These are phyloP conservation scores for Kockiozyma suomiensis DNA, from an alignment of 805 yeast species.

Conservation along the genomic window DNA sequence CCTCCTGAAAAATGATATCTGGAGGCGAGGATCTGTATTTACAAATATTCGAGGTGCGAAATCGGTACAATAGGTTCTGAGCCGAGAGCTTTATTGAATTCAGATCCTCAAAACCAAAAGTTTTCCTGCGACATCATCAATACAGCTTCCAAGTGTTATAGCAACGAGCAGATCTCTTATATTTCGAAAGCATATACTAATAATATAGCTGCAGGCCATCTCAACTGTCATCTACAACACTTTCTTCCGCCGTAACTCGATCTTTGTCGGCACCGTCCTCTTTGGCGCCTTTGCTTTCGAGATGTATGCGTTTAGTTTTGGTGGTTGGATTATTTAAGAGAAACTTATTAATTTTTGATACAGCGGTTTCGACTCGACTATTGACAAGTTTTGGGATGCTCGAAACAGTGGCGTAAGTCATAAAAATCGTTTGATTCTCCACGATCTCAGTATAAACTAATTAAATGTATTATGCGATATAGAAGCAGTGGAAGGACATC, in stretches of 20 bases:
- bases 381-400: conserved; percentile 44
- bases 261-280: conserved; percentile 73
- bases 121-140: too few relatives aligned
- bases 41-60: too few relatives aligned
- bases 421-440: neutral
- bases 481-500: conserved; percentile 36
- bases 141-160: too few relatives aligned
- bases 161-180: too few relatives aligned
- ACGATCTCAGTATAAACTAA: neutral
- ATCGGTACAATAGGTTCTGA: too few relatives aligned
- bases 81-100: too few relatives aligned
- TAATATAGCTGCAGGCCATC: conserved; percentile 16
- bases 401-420: conserved; percentile 45
- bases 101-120: too few relatives aligned
- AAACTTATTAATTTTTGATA: too few relatives aligned
- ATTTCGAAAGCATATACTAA: too few relatives aligned
- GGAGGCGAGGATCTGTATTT: too few relatives aligned
- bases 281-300: conserved; percentile 81
- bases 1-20: too few relatives aligned
- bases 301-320: conserved; percentile 39
- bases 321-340: too few relatives aligned
- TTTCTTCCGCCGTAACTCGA: conserved; percentile 78
- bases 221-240: conserved; percentile 55
- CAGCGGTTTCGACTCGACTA: conserved; percentile 42
- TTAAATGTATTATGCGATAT: neutral